These are phyloP conservation scores for Coemansia sp. DNA, from an alignment of 192 early-diverging fungal species.

Conservation along the genomic window DNA sequence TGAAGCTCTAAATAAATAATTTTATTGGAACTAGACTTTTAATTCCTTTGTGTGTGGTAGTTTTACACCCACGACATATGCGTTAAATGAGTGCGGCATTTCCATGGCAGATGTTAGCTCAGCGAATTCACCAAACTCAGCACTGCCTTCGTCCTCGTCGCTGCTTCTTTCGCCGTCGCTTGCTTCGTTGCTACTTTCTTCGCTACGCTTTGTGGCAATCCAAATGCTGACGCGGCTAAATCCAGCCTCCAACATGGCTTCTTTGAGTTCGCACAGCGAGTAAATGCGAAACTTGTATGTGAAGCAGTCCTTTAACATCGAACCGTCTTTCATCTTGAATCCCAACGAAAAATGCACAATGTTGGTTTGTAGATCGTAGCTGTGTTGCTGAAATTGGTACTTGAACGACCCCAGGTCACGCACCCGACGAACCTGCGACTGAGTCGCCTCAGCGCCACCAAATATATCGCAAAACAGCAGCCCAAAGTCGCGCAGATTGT, in stretches of 20 bases:
- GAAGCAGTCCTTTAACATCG: constrained; percentile 40
- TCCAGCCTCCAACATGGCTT: constrained; percentile 55
- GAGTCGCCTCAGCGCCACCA: constrained; percentile 28
- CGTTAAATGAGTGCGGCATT: constrained; percentile 23
- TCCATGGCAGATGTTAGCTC: constrained; percentile 8
- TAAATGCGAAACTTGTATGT: constrained; percentile 47
- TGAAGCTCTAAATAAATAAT: too few relatives aligned
- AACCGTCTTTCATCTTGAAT: constrained; percentile 48
- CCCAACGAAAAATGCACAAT: constrained; percentile 25
- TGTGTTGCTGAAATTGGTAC: constrained; percentile 44
- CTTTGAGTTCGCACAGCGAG: constrained; percentile 41
- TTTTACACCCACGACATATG: constrained; percentile 24
- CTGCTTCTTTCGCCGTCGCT: background rate
- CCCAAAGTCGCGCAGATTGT: constrained; percentile 30
- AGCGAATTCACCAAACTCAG: constrained; percentile 14
- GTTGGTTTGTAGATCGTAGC: constrained; percentile 32
- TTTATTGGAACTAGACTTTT: too few relatives aligned
- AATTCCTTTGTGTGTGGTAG: constrained; percentile 5
- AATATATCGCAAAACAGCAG: constrained; percentile 50
- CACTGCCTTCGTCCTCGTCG: background rate
- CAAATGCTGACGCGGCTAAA: constrained; percentile 41
- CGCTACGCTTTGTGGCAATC: constrained; percentile 10
- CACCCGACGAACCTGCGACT: constrained; percentile 3
- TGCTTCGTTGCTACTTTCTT: background rate
- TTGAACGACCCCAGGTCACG: constrained; percentile 16